Evolutionary conservation across 768 basidiomycete species (phyloP).

Genomic region (Lepiota subincarnata): DNA sequence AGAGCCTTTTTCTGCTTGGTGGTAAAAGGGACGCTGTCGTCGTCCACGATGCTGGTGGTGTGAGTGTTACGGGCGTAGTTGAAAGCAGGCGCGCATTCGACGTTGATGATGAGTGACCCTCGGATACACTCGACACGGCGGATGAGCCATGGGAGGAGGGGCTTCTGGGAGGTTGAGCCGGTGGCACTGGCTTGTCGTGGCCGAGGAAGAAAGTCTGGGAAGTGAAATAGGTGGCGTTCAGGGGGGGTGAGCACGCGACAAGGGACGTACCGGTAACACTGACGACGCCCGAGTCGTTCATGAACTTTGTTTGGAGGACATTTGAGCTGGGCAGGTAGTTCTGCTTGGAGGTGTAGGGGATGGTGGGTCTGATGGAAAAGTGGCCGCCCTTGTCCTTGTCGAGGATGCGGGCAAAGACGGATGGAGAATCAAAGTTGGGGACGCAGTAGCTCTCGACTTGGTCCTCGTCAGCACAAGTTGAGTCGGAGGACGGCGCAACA

Average conservation of each 20-base stretch:
- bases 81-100: slow-evolving; percentile 96
- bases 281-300: slow-evolving; percentile 85
- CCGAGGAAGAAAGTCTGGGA: slow-evolving; percentile 75
- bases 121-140: slow-evolving; percentile 86
- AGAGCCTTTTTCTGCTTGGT: slow-evolving; percentile 49
- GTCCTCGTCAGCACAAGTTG: neutral
- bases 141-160: slow-evolving; percentile 79
- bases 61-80: slow-evolving; percentile 85
- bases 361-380: slow-evolving; percentile 79
- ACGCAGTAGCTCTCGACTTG: slow-evolving; percentile 90
- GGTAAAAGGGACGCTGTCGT: slow-evolving; percentile 29
- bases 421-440: slow-evolving; percentile 92
- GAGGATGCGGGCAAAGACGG: slow-evolving; percentile 84
- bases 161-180: slow-evolving; percentile 38
- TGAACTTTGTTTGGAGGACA: slow-evolving; percentile 87
- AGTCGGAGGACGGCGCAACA: too few species aligned
- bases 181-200: slow-evolving; percentile 33
- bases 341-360: slow-evolving; percentile 71
- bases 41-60: slow-evolving; percentile 51
- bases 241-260: neutral
- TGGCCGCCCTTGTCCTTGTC: slow-evolving; percentile 93
- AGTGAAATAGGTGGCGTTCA: too few species aligned
- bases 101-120: slow-evolving; percentile 69
- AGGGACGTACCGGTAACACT: slow-evolving; percentile 69
- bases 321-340: slow-evolving; percentile 82